Evolutionary conservation across 768 basidiomycete species (phyloP), one percentile per base, ranked within the genome.

Genomic region (Daedaleopsis nitida): DNA sequence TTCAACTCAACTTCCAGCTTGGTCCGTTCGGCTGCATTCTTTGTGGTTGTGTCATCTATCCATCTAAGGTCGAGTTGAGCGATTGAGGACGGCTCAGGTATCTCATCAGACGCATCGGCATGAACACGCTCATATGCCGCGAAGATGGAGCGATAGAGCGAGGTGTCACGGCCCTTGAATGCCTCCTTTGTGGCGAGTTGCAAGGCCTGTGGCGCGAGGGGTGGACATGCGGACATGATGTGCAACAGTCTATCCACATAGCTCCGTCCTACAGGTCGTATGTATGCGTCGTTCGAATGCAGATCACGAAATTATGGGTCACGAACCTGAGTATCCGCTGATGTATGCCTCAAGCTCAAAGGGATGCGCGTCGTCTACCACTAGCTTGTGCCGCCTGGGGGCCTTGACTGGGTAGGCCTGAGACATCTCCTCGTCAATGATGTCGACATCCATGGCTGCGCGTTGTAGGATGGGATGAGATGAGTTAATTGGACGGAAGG

Each of bases 1-100:
- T 94, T 96, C 70, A 98, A 79, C 73, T 98, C 96, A 6, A 95
- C 89, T 77, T 97, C 96, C 59, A 97, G 77, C 72, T 89, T 92
- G n/a, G 82, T 83, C 60, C 80, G 80, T 70, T 96, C 93, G n/a
- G 83, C 82, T 63, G 80, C 77, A 68, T 91, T 93, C 73, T 82
- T 85, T 62, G 82, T 78, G 45, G 78, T 77, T 32, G 77, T 82
- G 66, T 88, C 84, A 45, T 95, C 91, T 17, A 86, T 74, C 95
- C 94, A 97, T 12, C 77, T 79, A 57, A 80, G 77, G 69, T 96
- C 88, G 32, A 88, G 68, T 47, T 75, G 69, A 6, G 83, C 80
- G 32, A 86, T 68, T 7, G 84, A 81, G 59, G 77, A 65, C 10
- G 76, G 60, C 55, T 80, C 77, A 11, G 85, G 84, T 11, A 88